phyloP scores from a whole-genome alignment of 805 yeast species.

The Candida montana region DNA sequence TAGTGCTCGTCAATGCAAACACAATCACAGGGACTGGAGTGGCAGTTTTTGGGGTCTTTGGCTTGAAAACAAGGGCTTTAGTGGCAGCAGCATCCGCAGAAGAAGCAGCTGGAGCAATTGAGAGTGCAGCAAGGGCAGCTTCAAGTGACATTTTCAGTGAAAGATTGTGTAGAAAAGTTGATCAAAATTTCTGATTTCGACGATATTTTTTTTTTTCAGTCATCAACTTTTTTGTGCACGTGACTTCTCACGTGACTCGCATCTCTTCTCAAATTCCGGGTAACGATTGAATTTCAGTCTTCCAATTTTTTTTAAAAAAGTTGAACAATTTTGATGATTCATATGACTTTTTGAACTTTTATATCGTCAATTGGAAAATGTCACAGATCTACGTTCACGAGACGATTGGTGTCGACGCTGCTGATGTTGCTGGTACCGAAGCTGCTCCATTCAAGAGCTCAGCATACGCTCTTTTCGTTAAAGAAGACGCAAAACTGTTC shows the following conservation, averaged over 20 bases:
- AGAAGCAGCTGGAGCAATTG: slow-evolving; percentile 49
- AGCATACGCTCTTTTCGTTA: slow-evolving; percentile 68
- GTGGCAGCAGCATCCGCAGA: slow-evolving; percentile 49
- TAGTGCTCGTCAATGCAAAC: slow-evolving; percentile 65
- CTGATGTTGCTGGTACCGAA: slow-evolving; percentile 56
- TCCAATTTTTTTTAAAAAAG: too few species aligned
- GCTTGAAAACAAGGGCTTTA: slow-evolving; percentile 82
- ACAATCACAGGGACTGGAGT: slow-evolving; percentile 76
- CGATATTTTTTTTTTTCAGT: slow-evolving; percentile 1
- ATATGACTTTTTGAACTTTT: too few species aligned
- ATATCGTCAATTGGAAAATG: too few species aligned
- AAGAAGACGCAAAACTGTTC: slow-evolving; percentile 39
- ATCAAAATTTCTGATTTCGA: background rate
- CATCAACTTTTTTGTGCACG: too few species aligned
- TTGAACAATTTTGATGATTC: too few species aligned
- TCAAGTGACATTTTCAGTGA: slow-evolving; percentile 51
- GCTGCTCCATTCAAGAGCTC: slow-evolving; percentile 72
- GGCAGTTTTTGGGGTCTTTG: slow-evolving; percentile 82
- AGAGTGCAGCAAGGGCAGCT: slow-evolving; percentile 60
- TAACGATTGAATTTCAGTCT: too few species aligned
- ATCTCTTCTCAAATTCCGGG: too few species aligned
- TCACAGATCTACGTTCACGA: slow-evolving; percentile 65
- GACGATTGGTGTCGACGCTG: slow-evolving; percentile 58
- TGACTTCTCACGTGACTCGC: too few species aligned
- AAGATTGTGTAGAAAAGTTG: too few species aligned